Evolutionary conservation across 2,329 filamentous ascomycete genomes (phyloP).

Genomic region (Alternaria novae-zelandiae): DNA sequence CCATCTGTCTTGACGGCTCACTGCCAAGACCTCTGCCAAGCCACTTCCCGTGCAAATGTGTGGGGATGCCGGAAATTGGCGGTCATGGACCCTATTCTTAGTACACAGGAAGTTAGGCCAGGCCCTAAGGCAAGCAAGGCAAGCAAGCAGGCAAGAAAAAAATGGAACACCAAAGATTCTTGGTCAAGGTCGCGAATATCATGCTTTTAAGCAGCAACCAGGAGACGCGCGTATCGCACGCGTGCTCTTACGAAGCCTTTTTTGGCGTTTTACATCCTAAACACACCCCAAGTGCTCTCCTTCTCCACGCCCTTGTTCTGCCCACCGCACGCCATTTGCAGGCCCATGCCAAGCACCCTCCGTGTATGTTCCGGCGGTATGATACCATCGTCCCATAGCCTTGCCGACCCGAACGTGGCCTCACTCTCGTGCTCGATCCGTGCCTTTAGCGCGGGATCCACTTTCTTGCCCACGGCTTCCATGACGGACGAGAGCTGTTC

Average conservation of each 20-base stretch:
- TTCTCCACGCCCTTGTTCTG: constrained; percentile 41
- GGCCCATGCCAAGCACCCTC: constrained; percentile 55
- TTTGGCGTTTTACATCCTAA: constrained; percentile 44
- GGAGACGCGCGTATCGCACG: constrained; percentile 4
- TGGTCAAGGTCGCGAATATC: neutral
- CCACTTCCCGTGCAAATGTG: neutral
- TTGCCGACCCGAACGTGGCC: constrained; percentile 83
- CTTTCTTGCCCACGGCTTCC: constrained; percentile 87
- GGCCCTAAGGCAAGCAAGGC: neutral
- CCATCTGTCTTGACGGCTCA: constrained; percentile 7
- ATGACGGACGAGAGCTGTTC: constrained; percentile 93
- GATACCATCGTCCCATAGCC: constrained; percentile 76
- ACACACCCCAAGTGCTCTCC: constrained; percentile 49
- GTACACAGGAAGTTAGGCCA: neutral
- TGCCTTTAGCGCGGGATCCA: constrained; percentile 79
- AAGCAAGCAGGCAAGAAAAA: neutral
- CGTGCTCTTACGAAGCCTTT: neutral
- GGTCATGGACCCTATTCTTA: constrained; percentile 1
- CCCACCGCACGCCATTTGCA: constrained; percentile 55
- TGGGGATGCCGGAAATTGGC: constrained; percentile 13
- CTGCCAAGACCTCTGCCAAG: constrained; percentile 16
- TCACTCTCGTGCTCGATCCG: constrained; percentile 91
- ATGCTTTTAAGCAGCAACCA: neutral
- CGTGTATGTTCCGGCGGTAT: constrained; percentile 59
- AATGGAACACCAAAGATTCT: neutral